A percentile compares a stretch with the other conserved stretches of the same genome.
These are phyloP conservation scores for Cladorrhinum sp. DNA, from an alignment of 2,329 filamentous ascomycete genomes.

Conservation along the genomic window DNA sequence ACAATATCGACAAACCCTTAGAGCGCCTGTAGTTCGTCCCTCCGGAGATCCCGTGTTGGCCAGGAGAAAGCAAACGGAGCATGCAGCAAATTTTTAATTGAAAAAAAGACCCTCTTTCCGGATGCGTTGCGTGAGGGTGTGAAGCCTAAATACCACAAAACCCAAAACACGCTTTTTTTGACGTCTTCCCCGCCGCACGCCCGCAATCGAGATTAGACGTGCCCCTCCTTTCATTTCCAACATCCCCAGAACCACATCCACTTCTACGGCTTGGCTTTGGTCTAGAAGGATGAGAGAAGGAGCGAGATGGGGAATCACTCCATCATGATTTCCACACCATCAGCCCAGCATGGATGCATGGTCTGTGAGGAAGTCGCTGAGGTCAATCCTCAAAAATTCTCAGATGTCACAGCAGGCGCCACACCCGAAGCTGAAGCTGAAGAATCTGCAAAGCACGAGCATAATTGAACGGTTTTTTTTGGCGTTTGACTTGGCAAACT, in stretches of 20 bases:
- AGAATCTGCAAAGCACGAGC: background rate
- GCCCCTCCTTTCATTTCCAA: conserved; percentile 21
- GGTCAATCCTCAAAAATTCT: too few species aligned
- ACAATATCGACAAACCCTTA: background rate
- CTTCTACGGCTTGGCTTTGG: background rate
- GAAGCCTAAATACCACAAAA: conserved; percentile 2
- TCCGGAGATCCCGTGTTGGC: background rate
- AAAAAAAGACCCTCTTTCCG: background rate
- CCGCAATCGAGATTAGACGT: conserved; percentile 20
- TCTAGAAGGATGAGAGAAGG: conserved; percentile 3
- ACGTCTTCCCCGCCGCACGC: conserved; percentile 11
- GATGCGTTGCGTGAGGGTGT: background rate
- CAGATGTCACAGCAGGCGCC: background rate
- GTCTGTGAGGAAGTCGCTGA: background rate
- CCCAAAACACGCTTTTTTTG: conserved; percentile 8
- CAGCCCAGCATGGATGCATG: background rate
- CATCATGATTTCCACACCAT: background rate
- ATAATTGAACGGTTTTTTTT: background rate
- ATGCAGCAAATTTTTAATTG: background rate
- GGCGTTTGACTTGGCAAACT: background rate
- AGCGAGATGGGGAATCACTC: background rate
- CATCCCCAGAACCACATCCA: conserved; percentile 9
- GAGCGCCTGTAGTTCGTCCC: background rate
- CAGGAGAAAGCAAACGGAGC: too few species aligned
- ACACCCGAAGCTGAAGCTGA: background rate